A percentile compares a stretch with the other conserved stretches of the same genome.
Evolutionary conservation across 176 grass and related monocot genomes (phyloP).

Genomic region (Paspalum notatum): DNA sequence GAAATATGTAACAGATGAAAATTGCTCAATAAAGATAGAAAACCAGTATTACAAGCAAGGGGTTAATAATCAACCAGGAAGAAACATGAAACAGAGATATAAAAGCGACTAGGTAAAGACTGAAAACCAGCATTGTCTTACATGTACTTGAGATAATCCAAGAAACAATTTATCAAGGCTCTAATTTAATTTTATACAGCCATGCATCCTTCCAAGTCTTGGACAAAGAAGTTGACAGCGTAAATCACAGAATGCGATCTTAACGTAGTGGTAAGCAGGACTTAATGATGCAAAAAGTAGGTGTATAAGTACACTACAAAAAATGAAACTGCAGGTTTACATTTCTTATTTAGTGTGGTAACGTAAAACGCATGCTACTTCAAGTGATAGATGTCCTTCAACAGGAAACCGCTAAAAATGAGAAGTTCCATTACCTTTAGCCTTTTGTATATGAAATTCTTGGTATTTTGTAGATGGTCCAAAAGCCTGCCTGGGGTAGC

Average conservation of each 20-base stretch:
- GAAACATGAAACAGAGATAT: constrained; percentile 5
- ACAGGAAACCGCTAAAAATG: neutral
- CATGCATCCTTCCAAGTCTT: neutral
- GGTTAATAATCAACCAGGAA: neutral
- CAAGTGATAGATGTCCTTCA: constrained; percentile 1
- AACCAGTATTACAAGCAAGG: neutral
- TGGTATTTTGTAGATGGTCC: constrained; percentile 93
- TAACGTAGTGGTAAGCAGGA: neutral
- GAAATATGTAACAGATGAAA: neutral
- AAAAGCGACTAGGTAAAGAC: neutral
- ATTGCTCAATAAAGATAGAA: too few relatives aligned
- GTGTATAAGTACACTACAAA: neutral
- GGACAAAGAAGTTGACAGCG: neutral
- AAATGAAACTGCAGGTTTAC: neutral
- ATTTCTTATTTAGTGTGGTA: neutral
- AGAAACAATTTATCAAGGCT: neutral
- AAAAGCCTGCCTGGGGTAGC: constrained; percentile 96
- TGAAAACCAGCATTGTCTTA: neutral
- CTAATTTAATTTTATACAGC: neutral
- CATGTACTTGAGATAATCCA: neutral
- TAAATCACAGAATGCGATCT: neutral
- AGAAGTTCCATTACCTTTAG: constrained; percentile 58
- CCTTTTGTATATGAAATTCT: constrained; percentile 89
- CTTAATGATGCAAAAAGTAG: neutral
- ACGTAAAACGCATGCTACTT: neutral